A percentile compares a stretch with the other conserved stretches of the same genome.
These are phyloP conservation scores for Diaporthe vexans DNA, from an alignment of 2,329 filamentous ascomycete genomes.

Conservation along the genomic window DNA sequence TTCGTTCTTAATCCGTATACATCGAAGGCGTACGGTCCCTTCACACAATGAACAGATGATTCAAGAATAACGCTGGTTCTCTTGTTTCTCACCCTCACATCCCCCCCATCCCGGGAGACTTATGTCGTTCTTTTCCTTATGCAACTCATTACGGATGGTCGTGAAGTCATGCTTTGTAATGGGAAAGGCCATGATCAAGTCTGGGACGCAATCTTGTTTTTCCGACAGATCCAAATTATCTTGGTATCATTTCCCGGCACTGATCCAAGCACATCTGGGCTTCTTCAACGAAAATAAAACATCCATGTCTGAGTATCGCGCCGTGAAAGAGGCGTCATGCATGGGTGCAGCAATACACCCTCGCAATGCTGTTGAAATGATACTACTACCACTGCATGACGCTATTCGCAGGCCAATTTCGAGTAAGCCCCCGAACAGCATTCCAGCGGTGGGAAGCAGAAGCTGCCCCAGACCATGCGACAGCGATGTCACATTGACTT, in stretches of 20 bases:
- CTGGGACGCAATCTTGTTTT: background rate
- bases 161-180: background rate
- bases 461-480: background rate
- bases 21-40: too few species aligned
- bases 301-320: background rate
- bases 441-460: background rate
- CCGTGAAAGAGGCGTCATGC: background rate
- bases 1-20: too few species aligned
- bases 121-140: too few species aligned
- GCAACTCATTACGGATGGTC: background rate
- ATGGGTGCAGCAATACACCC: background rate
- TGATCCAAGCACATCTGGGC: background rate
- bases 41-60: too few species aligned
- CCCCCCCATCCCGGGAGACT: too few species aligned
- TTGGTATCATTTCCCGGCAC: background rate
- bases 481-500: background rate
- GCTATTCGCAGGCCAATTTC: background rate
- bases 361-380: too few species aligned
- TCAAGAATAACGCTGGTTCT: too few species aligned
- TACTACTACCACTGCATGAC: background rate
- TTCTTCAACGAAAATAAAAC: background rate
- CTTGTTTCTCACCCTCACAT: too few species aligned
- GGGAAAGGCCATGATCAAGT: background rate
- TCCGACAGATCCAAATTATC: background rate
- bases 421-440: background rate